Conservation (phyloP, 2,329 filamentous ascomycete species). For the Exserohilum rostratum region DNA sequence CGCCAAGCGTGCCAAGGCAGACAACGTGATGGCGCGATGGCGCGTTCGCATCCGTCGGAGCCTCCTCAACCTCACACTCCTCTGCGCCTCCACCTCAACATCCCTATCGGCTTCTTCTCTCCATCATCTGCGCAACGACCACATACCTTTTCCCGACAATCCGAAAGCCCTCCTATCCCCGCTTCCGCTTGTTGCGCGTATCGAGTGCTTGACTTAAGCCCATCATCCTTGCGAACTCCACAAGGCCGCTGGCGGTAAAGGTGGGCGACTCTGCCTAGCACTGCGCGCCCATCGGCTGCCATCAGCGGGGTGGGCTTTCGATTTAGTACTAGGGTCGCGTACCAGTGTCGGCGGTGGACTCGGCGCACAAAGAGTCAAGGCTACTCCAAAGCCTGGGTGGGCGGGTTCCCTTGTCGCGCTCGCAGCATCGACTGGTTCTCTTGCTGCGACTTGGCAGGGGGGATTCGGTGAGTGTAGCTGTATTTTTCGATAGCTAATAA, state of each 20-base stretch:
- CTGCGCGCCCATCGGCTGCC: slow-evolving; percentile 15
- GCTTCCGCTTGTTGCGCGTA: slow-evolving; percentile 14
- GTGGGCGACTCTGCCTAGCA: slow-evolving; percentile 9
- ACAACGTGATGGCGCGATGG: too few species aligned
- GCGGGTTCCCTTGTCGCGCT: slow-evolving; percentile 16
- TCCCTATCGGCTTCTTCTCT: not conserved
- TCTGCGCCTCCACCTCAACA: not conserved
- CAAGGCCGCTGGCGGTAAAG: slow-evolving; percentile 19
- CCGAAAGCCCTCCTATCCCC: not conserved
- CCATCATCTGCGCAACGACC: not conserved
- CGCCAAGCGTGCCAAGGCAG: too few species aligned
- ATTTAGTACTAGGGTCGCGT: slow-evolving; percentile 10
- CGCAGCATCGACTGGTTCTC: too few species aligned
- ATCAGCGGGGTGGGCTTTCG: slow-evolving; percentile 14
- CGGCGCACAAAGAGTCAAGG: slow-evolving; percentile 15
- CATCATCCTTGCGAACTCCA: slow-evolving; percentile 19
- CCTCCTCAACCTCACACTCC: too few species aligned
- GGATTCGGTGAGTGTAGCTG: slow-evolving; percentile 11
- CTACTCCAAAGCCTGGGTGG: slow-evolving; percentile 22
- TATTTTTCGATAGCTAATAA: slow-evolving; percentile 13
- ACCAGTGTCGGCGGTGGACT: slow-evolving; percentile 13
- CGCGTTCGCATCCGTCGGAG: too few species aligned
- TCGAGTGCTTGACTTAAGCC: slow-evolving; percentile 13
- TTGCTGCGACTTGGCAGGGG: not conserved
- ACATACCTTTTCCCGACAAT: not conserved